Evolutionary conservation across 495 filamentous ascomycete genomes (phyloP), one percentile per base, ranked within the genome.

Genomic region (Penicillium samsonianum): DNA sequence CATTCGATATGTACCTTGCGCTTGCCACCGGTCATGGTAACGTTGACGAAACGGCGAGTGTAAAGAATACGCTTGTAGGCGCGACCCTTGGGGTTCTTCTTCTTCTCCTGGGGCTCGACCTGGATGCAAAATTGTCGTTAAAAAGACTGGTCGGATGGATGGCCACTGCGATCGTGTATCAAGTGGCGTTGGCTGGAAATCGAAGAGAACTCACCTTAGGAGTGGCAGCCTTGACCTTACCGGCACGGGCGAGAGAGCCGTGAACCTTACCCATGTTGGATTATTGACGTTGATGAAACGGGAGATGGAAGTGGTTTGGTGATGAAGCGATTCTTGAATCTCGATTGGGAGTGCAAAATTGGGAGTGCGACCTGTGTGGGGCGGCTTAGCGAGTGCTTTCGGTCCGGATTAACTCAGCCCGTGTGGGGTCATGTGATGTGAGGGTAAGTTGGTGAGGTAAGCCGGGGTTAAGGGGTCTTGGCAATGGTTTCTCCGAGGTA

Each of bases 1-100:
- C 50, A 59, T 53, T 63, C 56, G 53, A 49, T 56, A 65, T 80
- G 65, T 75, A 95, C 91, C 93, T 98, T 98, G 79, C 94, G 84
- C 93, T 99, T 99, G 78, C 94, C 94, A 78, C 94, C 94, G 57
- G 94, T 96, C 85, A 97, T 83, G 67, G 91, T 96, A 73, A 99
- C 92, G 83, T 98, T 99, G 64, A 99, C 95, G 85, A 99, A 99
- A 65, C 94, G 92, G 75, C 94, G 89, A 66, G 92, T 98, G 84
- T 99, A 98, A 64, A 82, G 84, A 68, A 96, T 87, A 69, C 94
- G 87, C 91, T 98, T 99, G 87, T 93, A 93, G 65, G 94, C 94
- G 67, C 94, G 91, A 74, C 94, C 94, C 86, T 99, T 98, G 74
- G 94, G 94, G 65, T 82, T 67, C 77, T 79, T 79, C 62, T 69